phyloP scores from a whole-genome alignment of 1,284 basidiomycete species.

The Pterula multifida region DNA sequence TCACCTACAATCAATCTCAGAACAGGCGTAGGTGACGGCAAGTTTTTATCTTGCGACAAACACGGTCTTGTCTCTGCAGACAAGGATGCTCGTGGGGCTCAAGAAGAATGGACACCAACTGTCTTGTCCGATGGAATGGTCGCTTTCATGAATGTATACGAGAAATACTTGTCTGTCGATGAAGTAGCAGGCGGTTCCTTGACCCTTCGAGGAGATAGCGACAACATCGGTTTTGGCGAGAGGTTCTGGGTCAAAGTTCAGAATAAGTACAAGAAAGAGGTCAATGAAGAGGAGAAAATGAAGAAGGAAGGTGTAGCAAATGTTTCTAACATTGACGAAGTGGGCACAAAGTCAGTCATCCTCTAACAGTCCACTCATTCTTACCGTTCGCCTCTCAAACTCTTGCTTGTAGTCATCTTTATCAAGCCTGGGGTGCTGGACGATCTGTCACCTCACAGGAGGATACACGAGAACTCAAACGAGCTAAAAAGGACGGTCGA shows the following conservation, averaged over 20 bases:
- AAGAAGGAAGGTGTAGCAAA: conserved; percentile 50
- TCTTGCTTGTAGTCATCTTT: conserved; percentile 52
- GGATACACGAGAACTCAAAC: conserved; percentile 75
- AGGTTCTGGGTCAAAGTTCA: conserved; percentile 85
- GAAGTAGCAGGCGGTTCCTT: conserved; percentile 73
- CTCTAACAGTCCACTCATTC: conserved; percentile 6
- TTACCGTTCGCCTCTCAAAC: conserved; percentile 4
- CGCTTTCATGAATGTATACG: conserved; percentile 76
- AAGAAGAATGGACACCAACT: conserved; percentile 80
- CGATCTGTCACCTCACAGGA: conserved; percentile 57
- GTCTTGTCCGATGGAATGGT: conserved; percentile 69
- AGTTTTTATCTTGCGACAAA: conserved; percentile 77
- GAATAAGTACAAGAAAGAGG: conserved; percentile 81
- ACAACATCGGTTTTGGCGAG: conserved; percentile 71
- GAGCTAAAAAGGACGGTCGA: conserved; percentile 78
- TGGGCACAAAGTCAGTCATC: conserved; percentile 48
- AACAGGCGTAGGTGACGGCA: conserved; percentile 74
- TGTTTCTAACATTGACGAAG: conserved; percentile 53
- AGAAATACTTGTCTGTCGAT: conserved; percentile 73
- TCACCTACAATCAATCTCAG: conserved; percentile 73
- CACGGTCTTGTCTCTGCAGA: conserved; percentile 74
- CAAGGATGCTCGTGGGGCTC: conserved; percentile 72
- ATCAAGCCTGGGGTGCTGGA: conserved; percentile 84
- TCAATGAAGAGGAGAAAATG: conserved; percentile 71
- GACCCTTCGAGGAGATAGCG: conserved; percentile 72